phyloP scores from a whole-genome alignment of 108 stramenopile species.

The Cylindrotheca closterium region DNA sequence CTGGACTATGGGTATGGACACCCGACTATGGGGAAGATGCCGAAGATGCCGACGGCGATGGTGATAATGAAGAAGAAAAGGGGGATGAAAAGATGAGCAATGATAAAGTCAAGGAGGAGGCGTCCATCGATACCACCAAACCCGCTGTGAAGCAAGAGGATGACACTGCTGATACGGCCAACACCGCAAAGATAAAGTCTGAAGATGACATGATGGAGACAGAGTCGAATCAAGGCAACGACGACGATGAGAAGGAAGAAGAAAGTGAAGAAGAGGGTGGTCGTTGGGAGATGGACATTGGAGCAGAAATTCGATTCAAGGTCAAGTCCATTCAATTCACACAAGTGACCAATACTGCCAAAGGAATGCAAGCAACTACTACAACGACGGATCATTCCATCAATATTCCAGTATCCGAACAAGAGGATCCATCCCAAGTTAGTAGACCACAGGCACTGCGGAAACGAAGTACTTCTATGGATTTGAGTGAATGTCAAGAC shows the following conservation, averaged over 20 bases:
- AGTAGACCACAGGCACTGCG: constrained; percentile 37
- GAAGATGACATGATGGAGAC: constrained; percentile 28
- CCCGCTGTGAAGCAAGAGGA: background rate
- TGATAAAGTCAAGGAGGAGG: background rate
- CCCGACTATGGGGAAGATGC: constrained; percentile 64
- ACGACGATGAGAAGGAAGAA: constrained; percentile 28
- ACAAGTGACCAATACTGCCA: constrained; percentile 80
- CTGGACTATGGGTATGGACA: constrained; percentile 78
- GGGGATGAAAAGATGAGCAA: background rate
- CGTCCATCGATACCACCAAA: constrained; percentile 2
- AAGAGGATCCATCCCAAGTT: constrained; percentile 12
- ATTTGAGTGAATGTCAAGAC: constrained; percentile 53
- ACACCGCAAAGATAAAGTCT: constrained; percentile 18
- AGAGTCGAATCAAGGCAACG: constrained; percentile 28
- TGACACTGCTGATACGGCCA: constrained; percentile 6
- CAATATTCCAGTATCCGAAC: constrained; percentile 15
- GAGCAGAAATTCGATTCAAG: constrained; percentile 84
- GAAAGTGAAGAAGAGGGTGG: constrained; percentile 16
- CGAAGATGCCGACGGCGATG: constrained; percentile 22
- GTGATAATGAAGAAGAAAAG: constrained; percentile 10
- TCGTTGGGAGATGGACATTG: constrained; percentile 82
- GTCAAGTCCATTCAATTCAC: constrained; percentile 87
- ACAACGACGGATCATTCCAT: constrained; percentile 53
- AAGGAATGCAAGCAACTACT: constrained; percentile 80
- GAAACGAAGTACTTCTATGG: constrained; percentile 73